Conservation (phyloP, 2,329 filamentous ascomycete genomes). For the Alternaria sp. region DNA sequence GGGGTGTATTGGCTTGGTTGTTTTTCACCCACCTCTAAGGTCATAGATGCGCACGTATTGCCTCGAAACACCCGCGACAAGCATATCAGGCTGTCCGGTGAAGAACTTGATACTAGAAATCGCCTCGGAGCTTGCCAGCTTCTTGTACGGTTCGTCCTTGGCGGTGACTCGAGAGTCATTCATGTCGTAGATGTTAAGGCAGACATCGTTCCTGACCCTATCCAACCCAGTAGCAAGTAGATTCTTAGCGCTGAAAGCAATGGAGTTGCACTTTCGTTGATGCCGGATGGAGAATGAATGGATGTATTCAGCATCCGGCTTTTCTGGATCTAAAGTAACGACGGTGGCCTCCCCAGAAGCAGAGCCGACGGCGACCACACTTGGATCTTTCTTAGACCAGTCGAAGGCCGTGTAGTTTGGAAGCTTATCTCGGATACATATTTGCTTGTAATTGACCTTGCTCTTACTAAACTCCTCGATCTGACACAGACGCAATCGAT, state of each 20-base stretch:
- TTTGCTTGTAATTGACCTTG: conserved; percentile 60
- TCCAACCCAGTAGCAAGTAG: conserved; percentile 81
- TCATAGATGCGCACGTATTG: conserved; percentile 80
- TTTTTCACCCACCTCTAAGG: conserved; percentile 68
- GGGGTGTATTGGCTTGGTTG: conserved; percentile 20
- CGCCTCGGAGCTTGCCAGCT: conserved; percentile 70
- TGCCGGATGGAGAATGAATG: conserved; percentile 76
- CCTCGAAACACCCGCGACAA: conserved; percentile 78
- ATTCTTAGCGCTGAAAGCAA: conserved; percentile 77
- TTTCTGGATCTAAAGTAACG: conserved; percentile 73
- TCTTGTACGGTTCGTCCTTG: conserved; percentile 62
- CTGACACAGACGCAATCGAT: conserved; percentile 66
- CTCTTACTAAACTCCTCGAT: conserved; percentile 51
- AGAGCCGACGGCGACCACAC: conserved; percentile 78
- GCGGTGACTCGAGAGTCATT: conserved; percentile 62
- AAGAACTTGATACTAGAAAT: conserved; percentile 87
- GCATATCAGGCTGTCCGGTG: conserved; percentile 74
- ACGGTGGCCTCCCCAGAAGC: conserved; percentile 78
- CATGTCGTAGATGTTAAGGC: conserved; percentile 83
- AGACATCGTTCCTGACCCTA: conserved; percentile 81
- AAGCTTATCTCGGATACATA: conserved; percentile 63
- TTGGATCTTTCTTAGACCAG: conserved; percentile 68
- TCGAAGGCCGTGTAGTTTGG: conserved; percentile 71
- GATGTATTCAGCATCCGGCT: conserved; percentile 54
- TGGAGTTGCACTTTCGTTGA: conserved; percentile 79